These are phyloP conservation scores for Chytriomyces sp. DNA, from an alignment of 192 early-diverging fungal genomes.

Conservation along the genomic window DNA sequence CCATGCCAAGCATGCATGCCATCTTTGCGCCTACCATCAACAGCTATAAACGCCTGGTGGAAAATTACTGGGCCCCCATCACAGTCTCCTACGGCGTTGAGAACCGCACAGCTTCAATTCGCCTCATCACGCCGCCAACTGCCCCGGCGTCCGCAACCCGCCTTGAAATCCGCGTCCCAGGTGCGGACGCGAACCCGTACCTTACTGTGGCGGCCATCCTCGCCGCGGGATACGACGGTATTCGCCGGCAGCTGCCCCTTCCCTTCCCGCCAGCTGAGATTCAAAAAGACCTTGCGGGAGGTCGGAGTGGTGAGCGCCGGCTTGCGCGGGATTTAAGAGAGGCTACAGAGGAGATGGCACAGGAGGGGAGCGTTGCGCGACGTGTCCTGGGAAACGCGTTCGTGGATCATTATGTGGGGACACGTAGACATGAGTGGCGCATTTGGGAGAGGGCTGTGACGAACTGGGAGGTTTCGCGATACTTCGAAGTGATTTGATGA, in stretches of 20 bases:
- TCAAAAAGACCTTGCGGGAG: slow-evolving; percentile 22
- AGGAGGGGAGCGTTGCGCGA: slow-evolving; percentile 65
- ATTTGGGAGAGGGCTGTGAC: slow-evolving; percentile 75
- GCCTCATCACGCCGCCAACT: slow-evolving; percentile 74
- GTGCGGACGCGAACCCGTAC: slow-evolving; percentile 82
- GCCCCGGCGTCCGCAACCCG: slow-evolving; percentile 66
- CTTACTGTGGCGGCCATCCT: slow-evolving; percentile 71
- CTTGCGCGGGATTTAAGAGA: slow-evolving; percentile 67
- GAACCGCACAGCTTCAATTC: slow-evolving; percentile 69
- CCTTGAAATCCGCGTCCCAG: slow-evolving; percentile 79
- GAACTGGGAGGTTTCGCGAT: slow-evolving; percentile 69
- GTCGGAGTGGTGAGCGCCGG: not conserved
- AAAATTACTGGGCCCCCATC: slow-evolving; percentile 84
- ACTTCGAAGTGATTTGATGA: slow-evolving; percentile 61
- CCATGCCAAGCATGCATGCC: slow-evolving; percentile 70
- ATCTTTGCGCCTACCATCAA: slow-evolving; percentile 79
- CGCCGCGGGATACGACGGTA: slow-evolving; percentile 72
- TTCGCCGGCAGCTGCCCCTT: slow-evolving; percentile 56
- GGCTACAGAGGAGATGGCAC: slow-evolving; percentile 67
- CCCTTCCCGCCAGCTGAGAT: slow-evolving; percentile 31
- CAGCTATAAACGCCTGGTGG: slow-evolving; percentile 79
- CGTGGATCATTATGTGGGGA: slow-evolving; percentile 76
- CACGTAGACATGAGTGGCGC: slow-evolving; percentile 74
- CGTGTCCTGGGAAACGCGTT: slow-evolving; percentile 73
- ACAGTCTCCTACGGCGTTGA: slow-evolving; percentile 81